A percentile compares a stretch with the other conserved stretches of the same genome.
Conservation (phyloP, 805 yeast species). For the Candida piceae region DNA sequence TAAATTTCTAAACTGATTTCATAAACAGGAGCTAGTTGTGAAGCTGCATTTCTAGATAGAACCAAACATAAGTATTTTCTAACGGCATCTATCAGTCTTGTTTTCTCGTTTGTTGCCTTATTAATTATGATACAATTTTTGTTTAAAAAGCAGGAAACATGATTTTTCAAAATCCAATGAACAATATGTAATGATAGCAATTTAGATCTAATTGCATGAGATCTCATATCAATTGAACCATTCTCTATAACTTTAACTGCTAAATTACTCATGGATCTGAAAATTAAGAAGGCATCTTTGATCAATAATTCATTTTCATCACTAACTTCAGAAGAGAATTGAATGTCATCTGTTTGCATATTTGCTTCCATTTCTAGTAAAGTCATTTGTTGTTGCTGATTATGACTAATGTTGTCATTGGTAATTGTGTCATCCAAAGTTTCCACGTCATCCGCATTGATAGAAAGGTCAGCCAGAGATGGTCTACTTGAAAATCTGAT, state of each 20-base stretch:
- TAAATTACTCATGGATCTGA: conserved; percentile 91
- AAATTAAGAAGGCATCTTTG: conserved; percentile 88
- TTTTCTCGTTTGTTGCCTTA: conserved; percentile 45
- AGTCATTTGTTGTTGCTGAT: conserved; percentile 36
- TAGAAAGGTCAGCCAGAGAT: background rate
- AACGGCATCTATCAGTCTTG: conserved; percentile 69
- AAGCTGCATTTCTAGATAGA: conserved; percentile 87
- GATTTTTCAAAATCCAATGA: conserved; percentile 79
- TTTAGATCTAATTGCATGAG: conserved; percentile 90
- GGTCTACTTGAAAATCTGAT: conserved; percentile 1
- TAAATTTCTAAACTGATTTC: conserved; percentile 89
- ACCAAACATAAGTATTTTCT: conserved; percentile 80
- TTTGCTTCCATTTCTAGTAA: conserved; percentile 52
- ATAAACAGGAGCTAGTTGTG: conserved; percentile 84
- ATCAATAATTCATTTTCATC: conserved; percentile 65
- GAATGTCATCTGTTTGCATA: conserved; percentile 47
- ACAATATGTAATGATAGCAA: conserved; percentile 81
- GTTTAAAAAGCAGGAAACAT: conserved; percentile 73
- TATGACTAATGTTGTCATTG: background rate
- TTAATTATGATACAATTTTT: conserved; percentile 49
- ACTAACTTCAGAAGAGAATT: conserved; percentile 42
- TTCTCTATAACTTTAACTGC: conserved; percentile 81
- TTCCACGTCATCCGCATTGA: background rate
- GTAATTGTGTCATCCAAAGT: background rate
- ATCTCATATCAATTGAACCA: conserved; percentile 74